These are phyloP conservation scores for apple (Malus domestica) DNA, from an alignment of 306 rosid genomes.

Conservation along the genomic window ASM211411v1 NC_041802.1:9306501-9307000, in stretches of 20 bases:
- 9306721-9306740: neutral
- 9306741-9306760: neutral
- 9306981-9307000: too few species aligned
- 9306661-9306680: slow-evolving; percentile 58
- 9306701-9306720: slow-evolving; percentile 61
- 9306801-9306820: too few species aligned
- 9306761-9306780: slow-evolving; percentile 1
- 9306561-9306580: slow-evolving; percentile 59
- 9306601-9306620: slow-evolving; percentile 53
- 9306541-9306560: slow-evolving; percentile 60
- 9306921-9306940: too few species aligned
- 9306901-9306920: too few species aligned
- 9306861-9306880: too few species aligned
- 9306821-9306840: too few species aligned
- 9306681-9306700: slow-evolving; percentile 55
- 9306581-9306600: slow-evolving; percentile 64
- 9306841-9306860: too few species aligned
- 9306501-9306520: slow-evolving; percentile 64
- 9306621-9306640: slow-evolving; percentile 61
- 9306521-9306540: slow-evolving; percentile 61
- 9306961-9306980: too few species aligned
- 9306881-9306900: too few species aligned
- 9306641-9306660: slow-evolving; percentile 67
- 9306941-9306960: too few species aligned
- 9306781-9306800: too few species aligned